A percentile compares a stretch with the other conserved stretches of the same genome.
These are phyloP conservation scores for Begonia loranthoides DNA, from an alignment of 306 rosid genomes.

Conservation along the genomic window DNA sequence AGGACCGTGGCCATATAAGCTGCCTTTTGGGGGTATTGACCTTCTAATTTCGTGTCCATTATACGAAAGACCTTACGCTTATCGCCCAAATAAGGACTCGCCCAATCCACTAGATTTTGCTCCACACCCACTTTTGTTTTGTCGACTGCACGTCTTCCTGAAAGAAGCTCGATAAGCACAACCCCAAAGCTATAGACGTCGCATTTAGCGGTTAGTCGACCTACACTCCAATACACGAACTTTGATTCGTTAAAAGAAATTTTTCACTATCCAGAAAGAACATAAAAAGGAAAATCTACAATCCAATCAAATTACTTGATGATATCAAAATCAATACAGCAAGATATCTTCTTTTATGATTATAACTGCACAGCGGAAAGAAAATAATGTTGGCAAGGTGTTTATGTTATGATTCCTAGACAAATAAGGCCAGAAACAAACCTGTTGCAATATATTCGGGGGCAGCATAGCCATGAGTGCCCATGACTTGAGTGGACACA, in stretches of 20 bases:
- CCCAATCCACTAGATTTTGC: constrained; percentile 69
- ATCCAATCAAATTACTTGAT: not conserved
- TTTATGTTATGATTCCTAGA: no score
- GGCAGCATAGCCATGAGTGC: constrained; percentile 83
- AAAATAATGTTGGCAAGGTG: no score
- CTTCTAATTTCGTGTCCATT: constrained; percentile 69
- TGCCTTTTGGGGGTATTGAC: constrained; percentile 62
- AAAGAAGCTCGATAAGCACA: constrained; percentile 52
- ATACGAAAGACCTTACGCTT: constrained; percentile 49
- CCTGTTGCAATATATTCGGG: constrained; percentile 87
- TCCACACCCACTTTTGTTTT: constrained; percentile 42
- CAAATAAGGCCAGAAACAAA: constrained; percentile 9
- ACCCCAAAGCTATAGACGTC: constrained; percentile 81
- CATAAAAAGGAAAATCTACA: not conserved
- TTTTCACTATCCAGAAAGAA: not conserved
- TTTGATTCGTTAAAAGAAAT: not conserved
- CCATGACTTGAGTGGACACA: constrained; percentile 80
- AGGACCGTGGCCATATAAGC: constrained; percentile 56
- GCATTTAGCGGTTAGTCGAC: constrained; percentile 57
- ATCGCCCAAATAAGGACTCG: constrained; percentile 51
- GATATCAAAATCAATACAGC: no score
- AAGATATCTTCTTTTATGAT: no score
- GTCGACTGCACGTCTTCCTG: constrained; percentile 58
- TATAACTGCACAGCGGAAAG: no score
- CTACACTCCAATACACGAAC: constrained; percentile 16